phyloP scores from a whole-genome alignment of 2,329 filamentous ascomycete species.

The Chrysosporium queenslandicum region DNA sequence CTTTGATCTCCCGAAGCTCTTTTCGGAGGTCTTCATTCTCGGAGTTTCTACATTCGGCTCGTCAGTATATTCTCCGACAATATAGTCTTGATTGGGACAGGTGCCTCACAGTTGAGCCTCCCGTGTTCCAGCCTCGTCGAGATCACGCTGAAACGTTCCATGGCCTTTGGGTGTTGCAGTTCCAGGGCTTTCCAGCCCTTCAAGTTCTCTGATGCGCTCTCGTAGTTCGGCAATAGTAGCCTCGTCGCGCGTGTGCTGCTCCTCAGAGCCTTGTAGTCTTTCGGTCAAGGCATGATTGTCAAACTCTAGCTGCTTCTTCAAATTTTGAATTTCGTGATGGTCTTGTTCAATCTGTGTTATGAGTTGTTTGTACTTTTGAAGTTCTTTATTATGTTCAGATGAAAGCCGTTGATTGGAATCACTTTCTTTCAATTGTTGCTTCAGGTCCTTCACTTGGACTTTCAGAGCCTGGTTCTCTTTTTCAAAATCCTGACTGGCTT shows the following conservation, averaged over 20 bases:
- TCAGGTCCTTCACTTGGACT: conserved; percentile 38
- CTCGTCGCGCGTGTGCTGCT: conserved; percentile 36
- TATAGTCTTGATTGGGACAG: background rate
- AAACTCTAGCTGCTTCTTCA: conserved; percentile 42
- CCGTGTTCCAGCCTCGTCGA: conserved; percentile 32
- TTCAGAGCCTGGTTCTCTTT: conserved; percentile 41
- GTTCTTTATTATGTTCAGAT: conserved; percentile 33
- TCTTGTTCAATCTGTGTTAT: conserved; percentile 41
- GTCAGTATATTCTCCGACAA: background rate
- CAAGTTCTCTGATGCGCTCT: conserved; percentile 35
- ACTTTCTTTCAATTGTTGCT: conserved; percentile 38
- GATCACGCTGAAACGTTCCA: conserved; percentile 34
- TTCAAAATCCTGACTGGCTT: conserved; percentile 41
- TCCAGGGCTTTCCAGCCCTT: conserved; percentile 33
- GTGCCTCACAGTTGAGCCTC: conserved; percentile 32
- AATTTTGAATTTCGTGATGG: conserved; percentile 38
- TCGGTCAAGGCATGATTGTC: conserved; percentile 41
- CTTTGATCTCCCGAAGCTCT: conserved; percentile 29
- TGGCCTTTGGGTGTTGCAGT: conserved; percentile 32
- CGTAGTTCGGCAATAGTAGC: conserved; percentile 35
- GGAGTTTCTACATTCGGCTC: conserved; percentile 28
- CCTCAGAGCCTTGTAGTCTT: conserved; percentile 35
- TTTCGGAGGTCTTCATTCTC: conserved; percentile 30
- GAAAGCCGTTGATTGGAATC: conserved; percentile 35
- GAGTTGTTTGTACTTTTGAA: conserved; percentile 38